phyloP scores from a whole-genome alignment of 352 stramenopile species.

The Phytophthora multivora region DNA sequence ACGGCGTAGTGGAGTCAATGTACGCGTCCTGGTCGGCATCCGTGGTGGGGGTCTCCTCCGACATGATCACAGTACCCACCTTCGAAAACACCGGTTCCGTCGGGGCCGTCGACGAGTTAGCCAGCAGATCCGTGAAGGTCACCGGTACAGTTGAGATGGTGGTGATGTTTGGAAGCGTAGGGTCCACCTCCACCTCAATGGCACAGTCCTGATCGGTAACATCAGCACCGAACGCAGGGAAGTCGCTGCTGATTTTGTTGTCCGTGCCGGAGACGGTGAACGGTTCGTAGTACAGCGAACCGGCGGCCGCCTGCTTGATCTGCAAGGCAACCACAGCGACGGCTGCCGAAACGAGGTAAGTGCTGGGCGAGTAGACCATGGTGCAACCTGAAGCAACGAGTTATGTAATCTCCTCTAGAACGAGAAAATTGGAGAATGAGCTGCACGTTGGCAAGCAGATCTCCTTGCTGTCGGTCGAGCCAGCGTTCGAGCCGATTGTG shows the following conservation, averaged over 20 bases:
- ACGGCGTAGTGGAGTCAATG: conserved; percentile 14
- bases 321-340: conserved; percentile 19
- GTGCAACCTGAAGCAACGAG: background rate
- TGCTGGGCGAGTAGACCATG: conserved; percentile 28
- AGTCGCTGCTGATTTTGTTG: conserved; percentile 11
- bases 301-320: conserved; percentile 19
- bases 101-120: conserved; percentile 18
- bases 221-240: conserved; percentile 14
- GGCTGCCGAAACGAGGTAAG: conserved; percentile 17
- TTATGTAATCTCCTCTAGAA: conserved; percentile 8
- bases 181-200: conserved; percentile 19
- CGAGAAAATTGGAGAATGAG: conserved; percentile 25
- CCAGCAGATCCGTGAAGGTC: conserved; percentile 17
- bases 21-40: conserved; percentile 22
- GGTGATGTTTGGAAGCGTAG: conserved; percentile 30
- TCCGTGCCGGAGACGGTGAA: conserved; percentile 8
- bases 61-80: conserved; percentile 27
- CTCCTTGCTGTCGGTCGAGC: conserved; percentile 1
- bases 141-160: conserved; percentile 27
- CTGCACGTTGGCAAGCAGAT: background rate
- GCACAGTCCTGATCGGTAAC: conserved; percentile 14
- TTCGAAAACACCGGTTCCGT: conserved; percentile 24
- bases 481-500: background rate
- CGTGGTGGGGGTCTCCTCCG: conserved; percentile 11
- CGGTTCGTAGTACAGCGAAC: conserved; percentile 24